Conservation (phyloP, 2,329 filamentous ascomycete genomes). For the Hypoxylon sp. region DNA sequence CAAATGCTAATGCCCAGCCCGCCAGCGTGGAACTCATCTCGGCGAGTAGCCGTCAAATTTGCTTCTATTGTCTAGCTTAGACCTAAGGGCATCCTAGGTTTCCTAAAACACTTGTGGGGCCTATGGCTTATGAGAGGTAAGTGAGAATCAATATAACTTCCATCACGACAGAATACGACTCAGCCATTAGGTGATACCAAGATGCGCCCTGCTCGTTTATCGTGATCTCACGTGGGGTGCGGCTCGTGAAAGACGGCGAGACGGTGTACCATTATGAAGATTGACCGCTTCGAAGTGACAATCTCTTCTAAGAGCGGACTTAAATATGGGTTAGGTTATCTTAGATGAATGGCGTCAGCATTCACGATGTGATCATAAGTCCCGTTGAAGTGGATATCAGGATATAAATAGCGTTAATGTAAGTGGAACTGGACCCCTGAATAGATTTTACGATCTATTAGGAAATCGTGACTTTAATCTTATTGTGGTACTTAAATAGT, state of each 20-base stretch:
- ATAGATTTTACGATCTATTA: neutral
- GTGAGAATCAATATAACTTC: neutral
- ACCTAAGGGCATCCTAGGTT: neutral
- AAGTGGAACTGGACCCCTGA: conserved; percentile 6
- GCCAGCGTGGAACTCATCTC: conserved; percentile 1
- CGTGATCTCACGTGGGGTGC: neutral
- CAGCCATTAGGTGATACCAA: neutral
- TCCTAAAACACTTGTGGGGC: neutral
- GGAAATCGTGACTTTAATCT: conserved; percentile 4
- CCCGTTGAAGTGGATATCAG: conserved; percentile 3
- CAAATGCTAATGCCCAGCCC: neutral
- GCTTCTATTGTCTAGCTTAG: neutral
- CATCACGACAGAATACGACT: neutral
- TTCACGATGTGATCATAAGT: conserved; percentile 9
- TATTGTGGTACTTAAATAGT: conserved; percentile 7
- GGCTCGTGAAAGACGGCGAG: neutral
- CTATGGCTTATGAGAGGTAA: neutral
- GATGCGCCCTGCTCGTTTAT: neutral
- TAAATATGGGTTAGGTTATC: conserved; percentile 5
- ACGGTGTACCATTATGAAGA: neutral
- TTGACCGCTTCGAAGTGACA: neutral
- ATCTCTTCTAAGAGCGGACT: conserved; percentile 1
- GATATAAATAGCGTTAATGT: conserved; percentile 11
- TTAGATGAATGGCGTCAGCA: conserved; percentile 29
- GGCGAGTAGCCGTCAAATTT: neutral